Conservation (phyloP, 257 asterid genomes). For the Solanum sparsipilum region DNA sequence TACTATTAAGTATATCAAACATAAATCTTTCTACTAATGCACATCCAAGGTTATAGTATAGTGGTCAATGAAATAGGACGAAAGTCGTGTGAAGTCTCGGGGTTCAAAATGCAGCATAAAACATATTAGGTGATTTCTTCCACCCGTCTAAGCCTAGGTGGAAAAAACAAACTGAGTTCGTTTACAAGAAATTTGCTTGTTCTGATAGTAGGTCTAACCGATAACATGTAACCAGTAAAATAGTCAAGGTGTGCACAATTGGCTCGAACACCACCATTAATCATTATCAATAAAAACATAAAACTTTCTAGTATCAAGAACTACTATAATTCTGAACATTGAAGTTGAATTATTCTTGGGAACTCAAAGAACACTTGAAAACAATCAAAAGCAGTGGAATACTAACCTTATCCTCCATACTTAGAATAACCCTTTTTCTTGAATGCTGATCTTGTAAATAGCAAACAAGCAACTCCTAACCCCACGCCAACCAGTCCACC, state of each 20-base stretch:
- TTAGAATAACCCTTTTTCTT: conserved; percentile 49
- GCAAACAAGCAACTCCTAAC: conserved; percentile 46
- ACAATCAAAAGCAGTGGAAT: neutral
- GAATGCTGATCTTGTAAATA: conserved; percentile 51
- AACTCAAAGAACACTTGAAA: neutral
- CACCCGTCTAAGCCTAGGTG: neutral
- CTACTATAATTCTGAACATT: neutral
- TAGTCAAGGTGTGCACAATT: neutral
- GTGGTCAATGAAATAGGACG: neutral
- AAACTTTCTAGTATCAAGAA: neutral
- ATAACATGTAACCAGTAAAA: neutral
- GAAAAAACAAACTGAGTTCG: neutral
- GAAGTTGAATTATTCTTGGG: neutral
- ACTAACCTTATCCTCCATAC: conserved; percentile 39
- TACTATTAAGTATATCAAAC: neutral
- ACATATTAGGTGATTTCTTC: neutral
- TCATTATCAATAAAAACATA: neutral
- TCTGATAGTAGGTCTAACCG: neutral
- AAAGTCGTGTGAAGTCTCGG: neutral
- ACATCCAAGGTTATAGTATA: neutral
- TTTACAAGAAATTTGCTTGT: neutral
- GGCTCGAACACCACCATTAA: neutral
- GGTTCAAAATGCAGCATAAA: neutral
- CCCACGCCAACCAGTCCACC: conserved; percentile 75
- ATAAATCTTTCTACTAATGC: neutral